Evolutionary conservation across 306 rosid species (phyloP), one percentile per base, ranked within the genome.

Genomic region (Begonia loranthoides): DNA sequence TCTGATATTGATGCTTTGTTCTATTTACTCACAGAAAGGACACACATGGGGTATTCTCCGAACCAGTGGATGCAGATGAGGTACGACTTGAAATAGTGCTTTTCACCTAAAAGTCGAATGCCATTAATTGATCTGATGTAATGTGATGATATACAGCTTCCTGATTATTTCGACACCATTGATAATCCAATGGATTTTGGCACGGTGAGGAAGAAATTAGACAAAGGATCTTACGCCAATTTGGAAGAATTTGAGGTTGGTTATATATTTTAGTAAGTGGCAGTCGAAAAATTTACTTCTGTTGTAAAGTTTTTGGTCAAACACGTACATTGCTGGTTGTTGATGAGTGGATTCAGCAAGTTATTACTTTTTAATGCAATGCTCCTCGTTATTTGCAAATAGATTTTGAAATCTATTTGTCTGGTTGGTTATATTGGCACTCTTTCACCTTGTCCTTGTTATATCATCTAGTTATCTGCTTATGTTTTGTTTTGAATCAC

Each of bases 1-100:
- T 53, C 55, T 24, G 49, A 60, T 71, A 72, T 71, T 57, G 69
- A 50, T 49, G 52, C 66, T 65, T 61, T 56, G 34, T 46, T 61
- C 56, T 49, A 51, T 61, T 66, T 28, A 63, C 40, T 62, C 75
- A 79, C 80, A 89, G 97, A 65, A 89, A 85, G 87, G 97, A 89
- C 74, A 82, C 85, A 13, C 88, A 81, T 55, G 95, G 79, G 67
- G 97, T 85, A 16, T 89, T 89, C 69, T 79, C 95, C 5, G 90
- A 89, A 63, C 95, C 97, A 5, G 97, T 89, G 71, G 97, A 89
- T 80, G 81, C 81, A 15, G 82, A 85, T 48, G 95, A 89, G 94
- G 97, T 89, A 50, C 49, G 9, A 36, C 21, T 64, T 55, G 12
- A 1, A 58, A 22, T 44, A 46, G 44, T 62, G 28, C 15, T 63